These are phyloP conservation scores for Rhypophila decipiens DNA, from an alignment of 495 filamentous ascomycete species.

Conservation along the genomic window DNA sequence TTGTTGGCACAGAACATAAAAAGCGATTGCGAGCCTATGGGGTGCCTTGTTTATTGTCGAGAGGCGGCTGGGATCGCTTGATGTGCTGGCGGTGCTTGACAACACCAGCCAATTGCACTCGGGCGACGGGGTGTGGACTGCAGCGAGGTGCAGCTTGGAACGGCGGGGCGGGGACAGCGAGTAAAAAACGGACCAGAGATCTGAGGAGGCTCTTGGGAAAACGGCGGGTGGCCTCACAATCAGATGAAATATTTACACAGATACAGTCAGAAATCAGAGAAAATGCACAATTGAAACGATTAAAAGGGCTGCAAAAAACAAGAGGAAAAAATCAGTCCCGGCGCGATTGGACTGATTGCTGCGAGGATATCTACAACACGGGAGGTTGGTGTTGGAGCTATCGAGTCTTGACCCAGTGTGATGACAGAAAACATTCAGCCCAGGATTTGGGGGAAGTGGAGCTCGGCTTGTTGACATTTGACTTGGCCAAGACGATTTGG, in stretches of 20 bases:
- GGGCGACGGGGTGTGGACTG: conserved; percentile 25
- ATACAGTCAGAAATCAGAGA: too few species aligned
- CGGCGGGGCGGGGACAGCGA: conserved; percentile 9
- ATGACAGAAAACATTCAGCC: background rate
- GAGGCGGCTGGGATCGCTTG: conserved; percentile 28
- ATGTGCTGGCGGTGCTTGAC: conserved; percentile 34
- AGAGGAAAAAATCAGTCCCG: too few species aligned
- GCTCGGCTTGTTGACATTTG: conserved; percentile 13
- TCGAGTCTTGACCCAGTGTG: too few species aligned
- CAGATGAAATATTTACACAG: too few species aligned
- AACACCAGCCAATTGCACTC: conserved; percentile 26
- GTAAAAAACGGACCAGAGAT: background rate
- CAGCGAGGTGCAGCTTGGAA: conserved; percentile 28
- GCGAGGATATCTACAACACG: background rate
- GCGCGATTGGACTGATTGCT: too few species aligned
- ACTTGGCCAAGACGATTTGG: conserved; percentile 5
- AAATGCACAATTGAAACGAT: background rate
- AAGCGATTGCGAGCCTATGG: conserved; percentile 25
- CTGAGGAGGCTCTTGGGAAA: background rate
- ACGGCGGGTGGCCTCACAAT: background rate
- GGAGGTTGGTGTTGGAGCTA: background rate
- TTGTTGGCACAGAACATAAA: conserved; percentile 6
- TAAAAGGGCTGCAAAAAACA: background rate
- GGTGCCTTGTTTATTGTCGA: conserved; percentile 35
- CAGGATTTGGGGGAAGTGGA: background rate